Conservation (phyloP, 2,329 filamentous ascomycete genomes). For the Dactylellina cionopaga region DNA sequence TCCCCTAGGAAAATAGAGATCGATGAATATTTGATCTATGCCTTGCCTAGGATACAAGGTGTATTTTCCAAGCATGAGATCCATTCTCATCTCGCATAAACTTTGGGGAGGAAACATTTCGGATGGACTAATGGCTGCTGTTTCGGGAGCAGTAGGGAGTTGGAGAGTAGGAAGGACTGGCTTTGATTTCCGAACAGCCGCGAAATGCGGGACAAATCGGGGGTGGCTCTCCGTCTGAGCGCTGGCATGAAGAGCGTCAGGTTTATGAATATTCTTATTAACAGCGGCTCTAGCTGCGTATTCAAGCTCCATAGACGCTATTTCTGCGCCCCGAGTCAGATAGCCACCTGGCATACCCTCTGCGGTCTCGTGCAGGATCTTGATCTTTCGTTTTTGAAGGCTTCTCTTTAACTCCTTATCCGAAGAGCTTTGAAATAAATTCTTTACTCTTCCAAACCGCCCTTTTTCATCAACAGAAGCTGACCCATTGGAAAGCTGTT, state of each 20-base stretch:
- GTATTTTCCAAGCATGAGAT: not conserved
- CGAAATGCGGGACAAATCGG: constrained; percentile 20
- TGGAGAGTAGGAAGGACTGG: not conserved
- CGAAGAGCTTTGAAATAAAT: not conserved
- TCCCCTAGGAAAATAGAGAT: constrained; percentile 9
- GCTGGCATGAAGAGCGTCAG: too few relatives aligned
- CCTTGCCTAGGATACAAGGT: not conserved
- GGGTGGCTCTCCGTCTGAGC: not conserved
- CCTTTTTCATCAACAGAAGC: constrained; percentile 2
- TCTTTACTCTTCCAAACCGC: not conserved
- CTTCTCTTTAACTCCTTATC: constrained; percentile 10
- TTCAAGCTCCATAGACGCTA: too few relatives aligned
- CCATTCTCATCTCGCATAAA: not conserved
- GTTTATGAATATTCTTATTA: too few relatives aligned
- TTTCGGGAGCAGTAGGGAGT: not conserved
- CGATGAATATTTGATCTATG: not conserved
- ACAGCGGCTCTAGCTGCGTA: too few relatives aligned
- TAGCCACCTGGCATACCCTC: constrained; percentile 27
- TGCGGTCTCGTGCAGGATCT: constrained; percentile 13
- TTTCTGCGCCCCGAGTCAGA: constrained; percentile 10
- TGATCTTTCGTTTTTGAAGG: constrained; percentile 14
- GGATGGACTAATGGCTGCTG: not conserved
- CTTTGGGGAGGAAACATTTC: constrained; percentile 7
- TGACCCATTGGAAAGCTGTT: too few relatives aligned
- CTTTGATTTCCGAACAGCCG: not conserved